Conservation (phyloP, 2,329 filamentous ascomycete species). For the Diaporthe humulicola region DNA sequence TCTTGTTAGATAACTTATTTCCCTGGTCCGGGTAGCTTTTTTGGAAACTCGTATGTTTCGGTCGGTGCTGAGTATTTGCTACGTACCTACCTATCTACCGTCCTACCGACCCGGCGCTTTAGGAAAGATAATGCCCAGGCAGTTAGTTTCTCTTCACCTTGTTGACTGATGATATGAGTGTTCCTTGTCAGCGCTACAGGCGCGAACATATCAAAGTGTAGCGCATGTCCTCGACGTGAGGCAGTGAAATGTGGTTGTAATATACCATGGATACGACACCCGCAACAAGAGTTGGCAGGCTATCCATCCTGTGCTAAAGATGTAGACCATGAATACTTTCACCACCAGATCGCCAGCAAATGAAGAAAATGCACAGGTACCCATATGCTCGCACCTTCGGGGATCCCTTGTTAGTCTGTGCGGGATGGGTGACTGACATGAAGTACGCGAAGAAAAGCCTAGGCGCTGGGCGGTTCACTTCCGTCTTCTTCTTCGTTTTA, state of each 20-base stretch:
- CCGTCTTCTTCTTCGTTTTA: too few relatives aligned
- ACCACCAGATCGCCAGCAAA: too few relatives aligned
- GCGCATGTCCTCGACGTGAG: neutral
- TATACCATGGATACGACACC: neutral
- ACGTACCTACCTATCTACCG: neutral
- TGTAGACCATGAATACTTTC: neutral
- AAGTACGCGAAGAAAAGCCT: too few relatives aligned
- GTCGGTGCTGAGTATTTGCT: slow-evolving; percentile 5
- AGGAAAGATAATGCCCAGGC: slow-evolving; percentile 25
- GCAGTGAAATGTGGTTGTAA: neutral
- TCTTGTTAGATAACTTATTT: slow-evolving; percentile 7
- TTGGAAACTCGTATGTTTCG: slow-evolving; percentile 1
- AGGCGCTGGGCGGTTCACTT: too few relatives aligned
- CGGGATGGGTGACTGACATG: too few relatives aligned
- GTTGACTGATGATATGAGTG: neutral
- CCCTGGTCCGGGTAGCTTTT: slow-evolving; percentile 5
- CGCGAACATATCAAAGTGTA: neutral
- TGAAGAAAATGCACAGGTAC: too few relatives aligned
- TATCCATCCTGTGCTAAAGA: neutral
- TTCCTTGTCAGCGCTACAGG: neutral
- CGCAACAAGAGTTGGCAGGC: neutral
- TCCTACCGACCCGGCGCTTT: neutral
- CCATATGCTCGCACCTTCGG: neutral
- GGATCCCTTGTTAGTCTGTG: too few relatives aligned
- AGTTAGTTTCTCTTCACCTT: slow-evolving; percentile 6